These are phyloP conservation scores for Blastocystis sp. DNA, from an alignment of 352 stramenopile genomes.

Conservation along the genomic window DNA sequence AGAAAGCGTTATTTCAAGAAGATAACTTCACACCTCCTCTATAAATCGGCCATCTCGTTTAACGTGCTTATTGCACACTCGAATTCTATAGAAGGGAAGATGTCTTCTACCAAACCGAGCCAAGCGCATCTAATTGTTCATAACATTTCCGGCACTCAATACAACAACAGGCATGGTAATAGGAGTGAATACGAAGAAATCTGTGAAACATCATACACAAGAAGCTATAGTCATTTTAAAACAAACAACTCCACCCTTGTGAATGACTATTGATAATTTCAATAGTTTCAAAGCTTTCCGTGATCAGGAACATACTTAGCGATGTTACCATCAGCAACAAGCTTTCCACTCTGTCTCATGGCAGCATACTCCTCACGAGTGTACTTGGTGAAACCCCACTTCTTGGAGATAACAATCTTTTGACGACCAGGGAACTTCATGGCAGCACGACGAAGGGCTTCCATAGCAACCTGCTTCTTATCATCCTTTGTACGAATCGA, in stretches of 20 bases:
- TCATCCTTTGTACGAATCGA: too few relatives aligned
- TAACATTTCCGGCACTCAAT: background rate
- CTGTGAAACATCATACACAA: background rate
- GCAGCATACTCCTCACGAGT: too few relatives aligned
- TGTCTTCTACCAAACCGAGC: slow-evolving; percentile 9
- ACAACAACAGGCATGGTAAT: slow-evolving; percentile 20
- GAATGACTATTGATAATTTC: background rate
- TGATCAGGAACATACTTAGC: slow-evolving; percentile 61
- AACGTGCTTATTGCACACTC: slow-evolving; percentile 28
- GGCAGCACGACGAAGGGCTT: too few relatives aligned
- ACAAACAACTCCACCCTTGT: background rate
- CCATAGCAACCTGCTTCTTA: too few relatives aligned
- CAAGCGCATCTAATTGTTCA: background rate
- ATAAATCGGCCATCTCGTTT: slow-evolving; percentile 10
- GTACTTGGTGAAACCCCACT: too few relatives aligned
- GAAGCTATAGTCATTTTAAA: background rate
- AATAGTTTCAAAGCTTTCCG: background rate
- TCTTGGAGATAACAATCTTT: too few relatives aligned
- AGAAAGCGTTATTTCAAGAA: background rate
- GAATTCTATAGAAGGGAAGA: slow-evolving; percentile 51
- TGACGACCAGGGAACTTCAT: too few relatives aligned
- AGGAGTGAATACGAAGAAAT: background rate
- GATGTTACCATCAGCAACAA: too few relatives aligned
- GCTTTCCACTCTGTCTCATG: too few relatives aligned
- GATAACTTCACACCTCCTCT: background rate